Conservation (phyloP, 495 filamentous ascomycete genomes). For the Tuber magnatum region DNA sequence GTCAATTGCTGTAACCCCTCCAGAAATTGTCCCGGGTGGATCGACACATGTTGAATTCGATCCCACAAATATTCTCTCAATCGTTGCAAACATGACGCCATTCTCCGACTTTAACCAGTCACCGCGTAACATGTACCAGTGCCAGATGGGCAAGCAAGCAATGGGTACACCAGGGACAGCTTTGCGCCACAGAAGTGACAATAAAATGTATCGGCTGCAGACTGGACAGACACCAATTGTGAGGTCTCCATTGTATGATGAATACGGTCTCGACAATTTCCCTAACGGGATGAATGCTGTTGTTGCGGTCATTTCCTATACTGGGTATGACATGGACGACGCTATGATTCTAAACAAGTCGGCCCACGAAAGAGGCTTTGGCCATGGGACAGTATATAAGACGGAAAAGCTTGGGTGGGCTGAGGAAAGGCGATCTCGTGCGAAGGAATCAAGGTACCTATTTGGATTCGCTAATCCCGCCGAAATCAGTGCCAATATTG, state of each 20-base stretch:
- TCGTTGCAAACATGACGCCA: conserved; percentile 95
- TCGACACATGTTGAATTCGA: conserved; percentile 91
- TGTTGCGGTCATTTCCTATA: conserved; percentile 97
- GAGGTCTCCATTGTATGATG: conserved; percentile 82
- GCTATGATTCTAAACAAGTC: conserved; percentile 99
- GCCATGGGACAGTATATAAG: conserved; percentile 94
- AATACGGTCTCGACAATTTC: conserved; percentile 96
- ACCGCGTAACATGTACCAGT: conserved; percentile 98
- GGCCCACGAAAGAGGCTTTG: conserved; percentile 93
- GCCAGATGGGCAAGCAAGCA: conserved; percentile 98
- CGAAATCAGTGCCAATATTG: conserved; percentile 43
- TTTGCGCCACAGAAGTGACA: conserved; percentile 81
- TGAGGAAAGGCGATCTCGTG: conserved; percentile 57
- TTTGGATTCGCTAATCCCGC: conserved; percentile 38
- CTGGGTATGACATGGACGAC: conserved; percentile 99
- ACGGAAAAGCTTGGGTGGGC: conserved; percentile 79
- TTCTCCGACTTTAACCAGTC: conserved; percentile 99
- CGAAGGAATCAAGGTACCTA: conserved; percentile 41
- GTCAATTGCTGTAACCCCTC: conserved; percentile 83
- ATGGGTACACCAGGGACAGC: conserved; percentile 96
- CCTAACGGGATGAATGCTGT: conserved; percentile 96
- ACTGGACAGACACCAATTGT: conserved; percentile 95
- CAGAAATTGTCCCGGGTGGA: conserved; percentile 74
- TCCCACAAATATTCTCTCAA: conserved; percentile 94
- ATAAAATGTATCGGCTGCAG: conserved; percentile 91